A percentile compares a stretch with the other conserved stretches of the same genome.
phyloP scores from a whole-genome alignment of 2,329 filamentous ascomycete genomes.

The Teratosphaeria pseudoeucalypti region DNA sequence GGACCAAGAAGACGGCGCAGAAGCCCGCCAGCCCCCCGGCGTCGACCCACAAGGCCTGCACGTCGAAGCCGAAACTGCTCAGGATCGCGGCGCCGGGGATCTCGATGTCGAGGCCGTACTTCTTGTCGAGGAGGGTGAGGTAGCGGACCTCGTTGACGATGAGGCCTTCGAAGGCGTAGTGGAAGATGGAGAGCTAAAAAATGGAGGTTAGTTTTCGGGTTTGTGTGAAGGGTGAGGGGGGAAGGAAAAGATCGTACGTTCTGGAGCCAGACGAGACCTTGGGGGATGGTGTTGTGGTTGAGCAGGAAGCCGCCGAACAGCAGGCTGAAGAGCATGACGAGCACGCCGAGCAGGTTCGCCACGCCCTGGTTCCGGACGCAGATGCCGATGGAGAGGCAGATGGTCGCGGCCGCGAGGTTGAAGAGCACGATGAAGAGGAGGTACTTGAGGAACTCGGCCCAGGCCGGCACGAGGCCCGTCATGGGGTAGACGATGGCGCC shows the following conservation, averaged over 20 bases:
- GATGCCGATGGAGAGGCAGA: slow-evolving; percentile 94
- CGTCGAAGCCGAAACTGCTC: slow-evolving; percentile 90
- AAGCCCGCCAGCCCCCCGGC: slow-evolving; percentile 73
- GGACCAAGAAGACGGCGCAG: slow-evolving; percentile 68
- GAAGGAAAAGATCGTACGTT: slow-evolving; percentile 46
- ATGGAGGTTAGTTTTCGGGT: background rate
- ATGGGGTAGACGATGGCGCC: slow-evolving; percentile 95
- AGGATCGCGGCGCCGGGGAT: slow-evolving; percentile 90
- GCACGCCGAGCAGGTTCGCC: slow-evolving; percentile 82
- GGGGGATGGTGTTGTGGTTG: slow-evolving; percentile 87
- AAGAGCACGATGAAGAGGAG: slow-evolving; percentile 87
- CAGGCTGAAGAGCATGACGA: slow-evolving; percentile 95
- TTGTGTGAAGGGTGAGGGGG: background rate
- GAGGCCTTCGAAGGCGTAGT: slow-evolving; percentile 91
- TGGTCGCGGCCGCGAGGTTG: slow-evolving; percentile 85
- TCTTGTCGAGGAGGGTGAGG: slow-evolving; percentile 80
- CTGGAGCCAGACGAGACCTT: slow-evolving; percentile 80
- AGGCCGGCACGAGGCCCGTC: slow-evolving; percentile 80
- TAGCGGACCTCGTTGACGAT: slow-evolving; percentile 96
- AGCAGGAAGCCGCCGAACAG: slow-evolving; percentile 88
- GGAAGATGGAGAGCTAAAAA: slow-evolving; percentile 76
- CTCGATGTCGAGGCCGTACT: slow-evolving; percentile 92
- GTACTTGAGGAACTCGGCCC: slow-evolving; percentile 79
- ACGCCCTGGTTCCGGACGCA: slow-evolving; percentile 85
- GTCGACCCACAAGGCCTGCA: slow-evolving; percentile 74